Conservation (phyloP, 768 basidiomycete genomes). For the Leccinum boreale region DNA sequence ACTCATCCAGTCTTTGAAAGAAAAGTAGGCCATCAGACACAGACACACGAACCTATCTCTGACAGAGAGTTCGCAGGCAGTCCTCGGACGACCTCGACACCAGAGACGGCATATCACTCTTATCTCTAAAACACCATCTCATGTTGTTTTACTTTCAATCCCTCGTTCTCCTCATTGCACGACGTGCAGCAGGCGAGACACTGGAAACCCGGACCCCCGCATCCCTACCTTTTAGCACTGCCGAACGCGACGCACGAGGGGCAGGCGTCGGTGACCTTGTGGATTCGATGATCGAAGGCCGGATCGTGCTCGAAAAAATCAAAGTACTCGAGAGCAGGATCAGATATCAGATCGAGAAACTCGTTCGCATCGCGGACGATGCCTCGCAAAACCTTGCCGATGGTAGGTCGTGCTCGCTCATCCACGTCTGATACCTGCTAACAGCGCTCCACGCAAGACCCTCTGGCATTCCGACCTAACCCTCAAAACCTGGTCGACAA, state of each 20-base stretch:
- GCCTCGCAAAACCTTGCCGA: constrained; percentile 45
- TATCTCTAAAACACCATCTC: constrained; percentile 83
- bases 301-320: constrained; percentile 86
- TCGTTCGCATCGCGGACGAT: constrained; percentile 74
- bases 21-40: constrained; percentile 43
- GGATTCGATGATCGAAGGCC: constrained; percentile 73
- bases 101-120: constrained; percentile 83
- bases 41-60: constrained; percentile 7
- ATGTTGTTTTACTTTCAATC: constrained; percentile 86
- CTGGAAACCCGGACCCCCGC: constrained; percentile 51
- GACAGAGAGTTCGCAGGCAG: constrained; percentile 24
- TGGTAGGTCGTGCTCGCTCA: constrained; percentile 42
- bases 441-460: constrained; percentile 50
- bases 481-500: constrained; percentile 64
- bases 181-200: constrained; percentile 64
- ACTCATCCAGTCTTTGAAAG: constrained; percentile 48
- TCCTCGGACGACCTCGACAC: constrained; percentile 43
- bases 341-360: constrained; percentile 94
- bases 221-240: constrained; percentile 47
- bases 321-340: constrained; percentile 82
- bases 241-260: constrained; percentile 54
- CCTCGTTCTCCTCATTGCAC: constrained; percentile 68
- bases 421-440: background rate
- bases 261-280: constrained; percentile 68
- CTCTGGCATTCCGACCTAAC: constrained; percentile 89